A percentile compares a stretch with the other conserved stretches of the same genome.
Conservation (phyloP, 345 rosid species). For the Nephelium lappaceum region DNA sequence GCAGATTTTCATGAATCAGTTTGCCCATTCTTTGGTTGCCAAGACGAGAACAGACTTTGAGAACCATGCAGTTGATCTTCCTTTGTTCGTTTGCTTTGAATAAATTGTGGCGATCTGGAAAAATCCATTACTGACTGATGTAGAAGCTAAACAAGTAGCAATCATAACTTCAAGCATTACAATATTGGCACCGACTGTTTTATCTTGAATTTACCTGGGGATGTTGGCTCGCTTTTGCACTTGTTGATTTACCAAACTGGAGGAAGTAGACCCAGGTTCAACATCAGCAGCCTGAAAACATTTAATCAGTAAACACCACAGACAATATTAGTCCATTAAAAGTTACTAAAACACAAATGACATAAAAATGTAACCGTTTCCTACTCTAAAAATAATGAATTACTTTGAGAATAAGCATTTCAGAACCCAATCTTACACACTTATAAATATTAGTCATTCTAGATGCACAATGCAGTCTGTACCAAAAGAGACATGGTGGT, state of each 20-base stretch:
- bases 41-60: constrained; percentile 14
- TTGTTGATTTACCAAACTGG: constrained; percentile 36
- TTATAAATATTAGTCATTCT: neutral
- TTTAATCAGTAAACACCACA: constrained; percentile 14
- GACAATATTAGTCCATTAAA: constrained; percentile 3
- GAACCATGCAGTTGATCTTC: constrained; percentile 26
- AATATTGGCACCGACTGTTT: neutral
- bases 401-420: neutral
- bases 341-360: neutral
- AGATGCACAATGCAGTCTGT: neutral
- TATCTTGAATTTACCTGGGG: constrained; percentile 37
- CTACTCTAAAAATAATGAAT: neutral
- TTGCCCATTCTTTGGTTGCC: constrained; percentile 33
- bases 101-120: constrained; percentile 33
- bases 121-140: neutral
- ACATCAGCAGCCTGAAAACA: constrained; percentile 43
- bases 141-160: neutral
- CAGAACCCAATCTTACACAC: neutral
- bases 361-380: neutral
- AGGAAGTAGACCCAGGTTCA: constrained; percentile 33
- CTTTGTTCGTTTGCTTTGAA: constrained; percentile 35
- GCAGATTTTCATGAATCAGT: constrained; percentile 18
- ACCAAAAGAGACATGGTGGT: neutral
- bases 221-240: constrained; percentile 41
- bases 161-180: neutral